phyloP scores from a whole-genome alignment of 2,329 filamentous ascomycete genomes.

The Arachnopeziza araneosa region DNA sequence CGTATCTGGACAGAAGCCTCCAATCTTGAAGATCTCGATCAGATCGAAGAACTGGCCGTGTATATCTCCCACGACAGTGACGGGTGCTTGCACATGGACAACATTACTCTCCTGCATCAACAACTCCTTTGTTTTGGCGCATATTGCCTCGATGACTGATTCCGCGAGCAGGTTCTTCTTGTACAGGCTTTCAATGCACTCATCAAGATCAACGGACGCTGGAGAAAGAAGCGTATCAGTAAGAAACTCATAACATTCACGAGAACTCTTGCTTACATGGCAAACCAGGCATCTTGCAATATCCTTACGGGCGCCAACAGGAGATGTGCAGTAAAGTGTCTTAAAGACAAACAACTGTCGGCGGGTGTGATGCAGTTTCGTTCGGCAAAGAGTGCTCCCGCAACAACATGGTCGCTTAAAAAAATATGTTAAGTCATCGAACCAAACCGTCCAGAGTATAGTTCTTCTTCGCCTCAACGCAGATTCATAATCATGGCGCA shows the following conservation, averaged over 20 bases:
- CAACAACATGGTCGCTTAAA: constrained; percentile 31
- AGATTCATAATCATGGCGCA: not conserved
- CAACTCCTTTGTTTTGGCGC: constrained; percentile 97
- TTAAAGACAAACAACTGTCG: constrained; percentile 1
- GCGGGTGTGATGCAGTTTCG: constrained; percentile 19
- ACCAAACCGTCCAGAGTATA: not conserved
- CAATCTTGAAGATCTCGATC: constrained; percentile 98
- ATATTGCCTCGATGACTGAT: constrained; percentile 98
- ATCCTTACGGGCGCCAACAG: not conserved
- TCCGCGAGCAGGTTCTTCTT: constrained; percentile 96
- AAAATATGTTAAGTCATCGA: constrained; percentile 19
- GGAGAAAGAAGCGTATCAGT: constrained; percentile 5
- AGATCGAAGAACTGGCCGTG: constrained; percentile 99
- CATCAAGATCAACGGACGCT: constrained; percentile 97
- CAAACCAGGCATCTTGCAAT: constrained; percentile 48
- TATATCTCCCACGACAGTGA: constrained; percentile 97
- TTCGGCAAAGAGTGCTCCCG: constrained; percentile 22
- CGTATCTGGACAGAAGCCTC: constrained; percentile 93
- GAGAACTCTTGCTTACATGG: constrained; percentile 40
- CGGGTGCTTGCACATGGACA: constrained; percentile 89
- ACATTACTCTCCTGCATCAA: constrained; percentile 99
- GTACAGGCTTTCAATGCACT: constrained; percentile 95
- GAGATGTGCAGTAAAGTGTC: not conserved
- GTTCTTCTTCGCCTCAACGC: constrained; percentile 1
- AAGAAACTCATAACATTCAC: not conserved